Conservation (phyloP, 2,329 filamentous ascomycete species). For the Fusarium napiforme region DNA sequence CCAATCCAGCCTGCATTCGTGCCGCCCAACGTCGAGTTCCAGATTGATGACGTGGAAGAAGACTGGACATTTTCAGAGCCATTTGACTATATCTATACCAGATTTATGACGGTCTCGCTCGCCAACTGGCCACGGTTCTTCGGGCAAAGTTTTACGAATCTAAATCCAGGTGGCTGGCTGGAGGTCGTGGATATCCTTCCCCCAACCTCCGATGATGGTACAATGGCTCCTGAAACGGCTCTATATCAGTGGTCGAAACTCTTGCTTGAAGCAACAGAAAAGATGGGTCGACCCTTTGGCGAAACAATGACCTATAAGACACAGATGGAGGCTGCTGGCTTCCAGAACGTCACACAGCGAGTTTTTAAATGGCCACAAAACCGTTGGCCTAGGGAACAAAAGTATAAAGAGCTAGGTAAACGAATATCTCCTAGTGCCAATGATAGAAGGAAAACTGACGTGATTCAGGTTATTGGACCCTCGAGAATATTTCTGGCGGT, state of each 20-base stretch:
- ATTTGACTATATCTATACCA: conserved; percentile 41
- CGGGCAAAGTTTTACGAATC: conserved; percentile 27
- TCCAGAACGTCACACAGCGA: conserved; percentile 58
- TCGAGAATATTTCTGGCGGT: conserved; percentile 31
- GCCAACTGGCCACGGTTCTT: conserved; percentile 36
- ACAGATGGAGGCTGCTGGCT: conserved; percentile 60
- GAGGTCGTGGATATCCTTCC: conserved; percentile 38
- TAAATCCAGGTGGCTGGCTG: conserved; percentile 39
- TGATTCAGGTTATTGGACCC: conserved; percentile 17
- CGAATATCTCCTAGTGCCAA: too few relatives aligned
- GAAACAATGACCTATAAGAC: conserved; percentile 31
- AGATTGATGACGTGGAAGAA: conserved; percentile 42
- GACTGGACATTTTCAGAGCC: conserved; percentile 36
- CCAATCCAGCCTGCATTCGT: conserved; percentile 34
- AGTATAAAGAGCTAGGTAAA: conserved; percentile 60
- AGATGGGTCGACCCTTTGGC: conserved; percentile 44
- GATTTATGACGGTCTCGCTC: conserved; percentile 36
- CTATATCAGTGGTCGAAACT: conserved; percentile 38
- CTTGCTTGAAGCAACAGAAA: conserved; percentile 40
- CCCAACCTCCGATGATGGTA: conserved; percentile 10
- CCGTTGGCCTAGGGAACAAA: conserved; percentile 60
- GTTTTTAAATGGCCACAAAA: conserved; percentile 60
- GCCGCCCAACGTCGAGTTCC: conserved; percentile 41
- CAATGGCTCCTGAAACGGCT: conserved; percentile 21
- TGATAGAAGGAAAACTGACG: not conserved